A percentile compares a stretch with the other conserved stretches of the same genome.
Conservation (phyloP, 306 rosid species). For the Casuarina cunninghamiana region DNA sequence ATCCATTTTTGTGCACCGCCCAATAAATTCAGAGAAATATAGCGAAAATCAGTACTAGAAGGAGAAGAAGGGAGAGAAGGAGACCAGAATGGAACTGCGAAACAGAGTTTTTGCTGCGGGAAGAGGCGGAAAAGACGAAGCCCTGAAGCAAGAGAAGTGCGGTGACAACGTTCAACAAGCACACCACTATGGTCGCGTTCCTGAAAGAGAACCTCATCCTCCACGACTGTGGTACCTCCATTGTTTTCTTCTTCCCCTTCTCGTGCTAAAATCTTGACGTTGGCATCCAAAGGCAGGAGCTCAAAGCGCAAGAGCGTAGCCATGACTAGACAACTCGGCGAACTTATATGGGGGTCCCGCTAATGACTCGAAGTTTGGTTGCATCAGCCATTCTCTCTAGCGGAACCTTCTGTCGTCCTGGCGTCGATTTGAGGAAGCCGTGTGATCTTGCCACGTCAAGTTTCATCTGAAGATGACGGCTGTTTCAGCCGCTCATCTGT, state of each 20-base stretch:
- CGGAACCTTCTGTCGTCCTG: not conserved
- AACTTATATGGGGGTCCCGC: not conserved
- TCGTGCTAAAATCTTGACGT: not conserved
- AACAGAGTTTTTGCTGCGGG: conserved; percentile 53
- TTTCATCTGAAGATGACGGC: too few species aligned
- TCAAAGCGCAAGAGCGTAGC: too few species aligned
- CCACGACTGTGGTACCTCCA: conserved; percentile 90
- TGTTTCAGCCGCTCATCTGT: too few species aligned
- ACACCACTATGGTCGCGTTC: conserved; percentile 75
- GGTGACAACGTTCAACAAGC: conserved; percentile 60
- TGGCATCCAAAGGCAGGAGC: too few species aligned
- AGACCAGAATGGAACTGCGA: conserved; percentile 46
- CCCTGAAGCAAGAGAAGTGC: conserved; percentile 77
- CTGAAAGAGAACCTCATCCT: conserved; percentile 71
- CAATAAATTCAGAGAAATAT: conserved; percentile 1
- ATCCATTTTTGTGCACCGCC: not conserved
- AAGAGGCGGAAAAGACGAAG: conserved; percentile 62
- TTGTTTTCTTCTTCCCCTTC: conserved; percentile 20
- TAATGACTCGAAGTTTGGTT: not conserved
- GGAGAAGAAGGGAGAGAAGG: conserved; percentile 14
- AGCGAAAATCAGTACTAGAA: not conserved
- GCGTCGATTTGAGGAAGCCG: too few species aligned
- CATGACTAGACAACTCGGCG: too few species aligned
- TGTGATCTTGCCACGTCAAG: too few species aligned
- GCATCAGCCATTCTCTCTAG: not conserved